phyloP scores from a whole-genome alignment of 2,329 filamentous ascomycete genomes.

The Ophiosphaerella narmari region DNA sequence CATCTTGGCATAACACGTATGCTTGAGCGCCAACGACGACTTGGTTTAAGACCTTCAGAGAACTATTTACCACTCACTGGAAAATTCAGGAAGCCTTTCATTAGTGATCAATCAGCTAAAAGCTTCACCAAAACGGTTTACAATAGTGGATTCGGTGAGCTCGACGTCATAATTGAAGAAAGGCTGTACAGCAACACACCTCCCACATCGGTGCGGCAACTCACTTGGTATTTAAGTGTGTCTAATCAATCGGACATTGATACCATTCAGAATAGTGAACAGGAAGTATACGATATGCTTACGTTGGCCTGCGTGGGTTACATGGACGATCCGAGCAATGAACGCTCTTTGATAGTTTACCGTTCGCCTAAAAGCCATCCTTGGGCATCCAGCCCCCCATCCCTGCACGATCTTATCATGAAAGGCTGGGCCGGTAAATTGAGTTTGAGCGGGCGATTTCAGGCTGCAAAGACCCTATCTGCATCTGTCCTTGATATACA shows the following conservation, averaged over 20 bases:
- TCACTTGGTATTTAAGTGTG: conserved; percentile 18
- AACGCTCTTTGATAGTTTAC: conserved; percentile 13
- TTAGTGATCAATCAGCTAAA: not conserved
- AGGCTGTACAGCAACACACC: conserved; percentile 68
- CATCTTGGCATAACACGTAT: conserved; percentile 13
- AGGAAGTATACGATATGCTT: conserved; percentile 12
- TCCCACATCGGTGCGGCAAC: conserved; percentile 13
- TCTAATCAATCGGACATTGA: conserved; percentile 5
- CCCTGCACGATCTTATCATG: conserved; percentile 11
- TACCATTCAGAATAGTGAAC: not conserved
- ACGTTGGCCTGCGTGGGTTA: conserved; percentile 17
- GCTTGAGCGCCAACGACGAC: conserved; percentile 15
- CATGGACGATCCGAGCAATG: conserved; percentile 17
- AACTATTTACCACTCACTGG: conserved; percentile 13
- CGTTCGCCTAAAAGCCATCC: conserved; percentile 14
- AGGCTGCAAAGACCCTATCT: conserved; percentile 9
- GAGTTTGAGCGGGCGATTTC: conserved; percentile 10
- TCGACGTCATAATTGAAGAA: conserved; percentile 59
- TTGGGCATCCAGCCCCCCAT: conserved; percentile 13
- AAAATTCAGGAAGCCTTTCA: conserved; percentile 6
- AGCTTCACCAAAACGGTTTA: conserved; percentile 16
- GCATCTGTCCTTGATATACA: conserved; percentile 14
- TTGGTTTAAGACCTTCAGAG: conserved; percentile 6
- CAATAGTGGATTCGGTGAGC: conserved; percentile 8
- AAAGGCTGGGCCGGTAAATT: conserved; percentile 8